Evolutionary conservation across 306 rosid genomes (phyloP), one percentile per base, ranked within the genome.

Genomic region (Lotus japonicus): DNA sequence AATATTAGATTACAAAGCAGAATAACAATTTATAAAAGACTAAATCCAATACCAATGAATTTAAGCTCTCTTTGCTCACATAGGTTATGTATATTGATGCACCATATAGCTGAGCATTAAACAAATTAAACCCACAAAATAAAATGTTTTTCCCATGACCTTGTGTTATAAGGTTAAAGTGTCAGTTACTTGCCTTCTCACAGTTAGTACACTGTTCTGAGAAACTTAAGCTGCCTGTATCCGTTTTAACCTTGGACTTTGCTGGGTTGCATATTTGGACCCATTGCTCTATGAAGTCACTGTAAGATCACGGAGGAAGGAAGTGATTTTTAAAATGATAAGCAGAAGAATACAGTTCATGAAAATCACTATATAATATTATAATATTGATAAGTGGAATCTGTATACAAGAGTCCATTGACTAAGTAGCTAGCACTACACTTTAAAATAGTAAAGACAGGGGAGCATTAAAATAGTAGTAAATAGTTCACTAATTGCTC

Each of bases 201-300:
- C 91, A 87, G 80, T 81, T 81, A 31, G 86, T 76, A 79, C 99
- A 94, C 68, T 88, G 92, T 12, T 88, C 95, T 0, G 79, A 2
- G 64, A 94, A 94, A 58, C 82, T 84, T 49, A 80, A 51, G 9
- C 51, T 75, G 7, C 55, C 16, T 50, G 60, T 57, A 9, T 55
- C 80, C 17, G 84, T 11, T 68, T 79, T 87, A 26, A 84, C 70
- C 84, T 81, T 94, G 71, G 69, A 67, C 84, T 50, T 94, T 2
- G 99, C 97, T 1, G 89, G 81, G 15, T 78, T 56, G 49, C 96
- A 88, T 8, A 94, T 94, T 79, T 90, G 81, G 58, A 94, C 99
- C 99, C 97, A 94, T 9, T 80, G 80, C 77, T 94, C 97, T 16
- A 94, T 90, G 84, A 94, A 94, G 0, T 94, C 96, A 76, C 99